These are phyloP conservation scores for Colletotrichum tabaci DNA, from an alignment of 2,329 filamentous ascomycete genomes.

Conservation along the genomic window DNA sequence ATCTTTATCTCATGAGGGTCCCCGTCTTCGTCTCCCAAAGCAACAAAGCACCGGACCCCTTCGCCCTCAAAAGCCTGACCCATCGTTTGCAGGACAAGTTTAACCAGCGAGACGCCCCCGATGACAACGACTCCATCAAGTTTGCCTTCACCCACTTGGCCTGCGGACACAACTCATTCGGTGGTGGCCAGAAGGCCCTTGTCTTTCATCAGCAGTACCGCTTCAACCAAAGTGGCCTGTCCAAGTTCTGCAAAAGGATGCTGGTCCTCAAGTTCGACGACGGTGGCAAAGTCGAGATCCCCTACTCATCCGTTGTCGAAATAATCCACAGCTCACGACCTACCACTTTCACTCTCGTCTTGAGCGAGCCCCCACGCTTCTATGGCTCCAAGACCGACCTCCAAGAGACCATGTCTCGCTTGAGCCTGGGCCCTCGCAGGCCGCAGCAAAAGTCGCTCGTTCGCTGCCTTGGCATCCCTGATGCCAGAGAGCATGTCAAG, in stretches of 20 bases:
- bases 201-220: constrained; percentile 61
- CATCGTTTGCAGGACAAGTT: constrained; percentile 50
- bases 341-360: constrained; percentile 63
- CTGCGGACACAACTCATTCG: constrained; percentile 66
- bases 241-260: constrained; percentile 59
- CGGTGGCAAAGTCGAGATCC: constrained; percentile 54
- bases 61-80: constrained; percentile 53
- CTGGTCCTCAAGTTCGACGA: constrained; percentile 57
- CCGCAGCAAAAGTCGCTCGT: background rate
- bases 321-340: constrained; percentile 55
- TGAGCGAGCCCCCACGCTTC: constrained; percentile 66
- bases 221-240: constrained; percentile 52
- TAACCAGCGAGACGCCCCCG: constrained; percentile 31
- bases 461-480: constrained; percentile 43
- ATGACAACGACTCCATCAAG: constrained; percentile 44
- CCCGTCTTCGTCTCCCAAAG: constrained; percentile 53
- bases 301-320: constrained; percentile 64
- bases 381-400: constrained; percentile 49
- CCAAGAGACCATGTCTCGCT: background rate
- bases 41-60: constrained; percentile 52
- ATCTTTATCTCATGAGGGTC: constrained; percentile 50
- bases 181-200: constrained; percentile 48
- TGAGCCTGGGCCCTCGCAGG: background rate
- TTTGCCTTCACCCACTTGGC: constrained; percentile 46
- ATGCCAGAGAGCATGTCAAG: constrained; percentile 49